phyloP scores from a whole-genome alignment of 139 green algal genomes.

The Tetraselmis chui region DNA sequence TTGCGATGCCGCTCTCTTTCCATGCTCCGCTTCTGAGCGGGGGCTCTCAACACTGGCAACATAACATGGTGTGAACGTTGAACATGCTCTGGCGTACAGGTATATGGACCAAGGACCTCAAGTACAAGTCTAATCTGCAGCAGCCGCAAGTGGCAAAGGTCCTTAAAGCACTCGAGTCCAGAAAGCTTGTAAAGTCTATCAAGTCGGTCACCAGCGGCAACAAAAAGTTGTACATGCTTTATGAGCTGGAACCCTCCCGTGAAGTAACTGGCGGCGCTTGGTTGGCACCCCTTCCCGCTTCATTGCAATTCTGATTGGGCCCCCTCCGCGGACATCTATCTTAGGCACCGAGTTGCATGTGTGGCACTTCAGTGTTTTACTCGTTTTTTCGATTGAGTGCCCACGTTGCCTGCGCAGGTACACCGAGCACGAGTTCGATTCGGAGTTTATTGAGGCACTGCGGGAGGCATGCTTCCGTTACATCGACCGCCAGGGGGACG shows the following conservation, averaged over 20 bases:
- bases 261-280: conserved; percentile 94
- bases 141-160: conserved; percentile 88
- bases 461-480: conserved; percentile 23
- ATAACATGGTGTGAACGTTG: conserved; percentile 1
- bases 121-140: conserved; percentile 70
- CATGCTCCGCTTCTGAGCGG: neutral
- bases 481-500: conserved; percentile 23
- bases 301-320: no score
- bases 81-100: conserved; percentile 36
- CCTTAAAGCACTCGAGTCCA: conserved; percentile 78
- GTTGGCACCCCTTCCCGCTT: no score
- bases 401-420: conserved; percentile 54
- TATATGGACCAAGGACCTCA: conserved; percentile 91
- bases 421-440: conserved; percentile 82
- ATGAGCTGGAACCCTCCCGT: conserved; percentile 75
- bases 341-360: neutral
- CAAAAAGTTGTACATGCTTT: conserved; percentile 90
- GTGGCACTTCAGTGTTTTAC: neutral
- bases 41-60: conserved; percentile 4
- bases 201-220: conserved; percentile 71
- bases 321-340: no score
- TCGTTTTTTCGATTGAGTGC: neutral
- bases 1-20: neutral
- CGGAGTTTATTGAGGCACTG: conserved; percentile 76
- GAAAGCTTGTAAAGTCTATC: conserved; percentile 80